Percentiles rank a stretch among this genome's conserved stretches.
Evolutionary conservation across 2,329 filamentous ascomycete species (phyloP).

Genomic region (Didymella pomorum): DNA sequence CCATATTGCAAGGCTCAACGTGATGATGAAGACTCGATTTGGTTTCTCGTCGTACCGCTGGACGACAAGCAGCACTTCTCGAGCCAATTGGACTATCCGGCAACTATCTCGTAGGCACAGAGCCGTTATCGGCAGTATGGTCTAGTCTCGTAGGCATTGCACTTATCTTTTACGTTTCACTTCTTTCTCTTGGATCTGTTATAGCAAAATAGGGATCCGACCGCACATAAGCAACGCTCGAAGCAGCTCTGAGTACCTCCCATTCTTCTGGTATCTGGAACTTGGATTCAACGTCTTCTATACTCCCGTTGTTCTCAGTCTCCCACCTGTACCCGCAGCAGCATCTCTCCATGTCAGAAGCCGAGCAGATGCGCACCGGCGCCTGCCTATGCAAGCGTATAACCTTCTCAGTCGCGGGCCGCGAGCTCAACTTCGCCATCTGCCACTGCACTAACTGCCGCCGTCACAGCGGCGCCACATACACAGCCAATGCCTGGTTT

Average conservation of each 20-base stretch:
- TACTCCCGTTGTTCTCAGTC: background rate
- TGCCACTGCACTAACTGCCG: conserved; percentile 17
- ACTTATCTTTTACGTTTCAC: too few species aligned
- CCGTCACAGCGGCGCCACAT: conserved; percentile 11
- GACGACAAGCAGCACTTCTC: background rate
- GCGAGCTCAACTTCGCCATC: conserved; percentile 16
- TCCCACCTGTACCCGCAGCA: background rate
- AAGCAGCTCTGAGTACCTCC: too few species aligned
- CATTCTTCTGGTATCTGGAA: too few species aligned
- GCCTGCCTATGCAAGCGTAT: conserved; percentile 17
- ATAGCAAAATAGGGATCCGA: too few species aligned
- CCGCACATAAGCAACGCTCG: too few species aligned
- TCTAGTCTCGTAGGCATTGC: background rate
- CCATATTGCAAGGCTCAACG: background rate
- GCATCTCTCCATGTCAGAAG: background rate
- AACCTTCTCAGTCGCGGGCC: conserved; percentile 4
- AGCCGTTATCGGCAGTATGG: background rate
- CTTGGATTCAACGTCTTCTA: background rate
- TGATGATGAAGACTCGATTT: too few species aligned
- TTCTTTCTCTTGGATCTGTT: too few species aligned
- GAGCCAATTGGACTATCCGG: background rate
- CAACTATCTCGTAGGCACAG: background rate
- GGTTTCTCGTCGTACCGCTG: background rate
- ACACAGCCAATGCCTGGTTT: conserved; percentile 19
- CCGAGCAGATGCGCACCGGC: conserved; percentile 7